These are phyloP conservation scores for Stagonosporopsis tanaceti DNA, from an alignment of 2,329 filamentous ascomycete genomes.

Conservation along the genomic window DNA sequence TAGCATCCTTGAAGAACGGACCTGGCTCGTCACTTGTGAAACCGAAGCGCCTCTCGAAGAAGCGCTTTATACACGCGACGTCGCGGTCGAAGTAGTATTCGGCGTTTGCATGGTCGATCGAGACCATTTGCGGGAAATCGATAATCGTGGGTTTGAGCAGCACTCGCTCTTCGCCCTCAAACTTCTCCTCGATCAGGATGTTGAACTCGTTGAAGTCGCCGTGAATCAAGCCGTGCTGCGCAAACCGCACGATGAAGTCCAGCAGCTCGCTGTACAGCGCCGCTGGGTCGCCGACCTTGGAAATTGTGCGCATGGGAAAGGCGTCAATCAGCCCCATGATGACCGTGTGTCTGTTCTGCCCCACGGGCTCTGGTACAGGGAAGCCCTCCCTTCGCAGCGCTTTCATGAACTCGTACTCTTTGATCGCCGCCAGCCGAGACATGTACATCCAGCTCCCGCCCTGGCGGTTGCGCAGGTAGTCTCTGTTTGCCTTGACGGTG, in stretches of 20 bases:
- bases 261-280: conserved; percentile 92
- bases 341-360: conserved; percentile 92
- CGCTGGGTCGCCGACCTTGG: conserved; percentile 81
- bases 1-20: conserved; percentile 84
- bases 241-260: conserved; percentile 81
- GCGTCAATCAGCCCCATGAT: conserved; percentile 95
- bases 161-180: conserved; percentile 48
- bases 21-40: conserved; percentile 84
- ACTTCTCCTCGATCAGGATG: conserved; percentile 85
- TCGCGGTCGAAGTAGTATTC: conserved; percentile 98
- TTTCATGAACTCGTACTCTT: conserved; percentile 94
- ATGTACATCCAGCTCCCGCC: conserved; percentile 98
- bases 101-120: conserved; percentile 90
- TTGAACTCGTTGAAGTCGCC: conserved; percentile 99
- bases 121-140: conserved; percentile 98
- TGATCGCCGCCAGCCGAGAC: conserved; percentile 88
- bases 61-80: conserved; percentile 92
- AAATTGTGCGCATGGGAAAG: conserved; percentile 88
- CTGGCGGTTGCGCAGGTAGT: conserved; percentile 85
- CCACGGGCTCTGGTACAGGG: conserved; percentile 84
- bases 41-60: conserved; percentile 87
- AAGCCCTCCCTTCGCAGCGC: conserved; percentile 85
- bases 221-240: conserved; percentile 88
- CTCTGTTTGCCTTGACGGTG: conserved; percentile 92
- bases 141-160: conserved; percentile 83